Conservation (phyloP, 2,329 filamentous ascomycete species). For the Aspergillus carbonarius region DNA sequence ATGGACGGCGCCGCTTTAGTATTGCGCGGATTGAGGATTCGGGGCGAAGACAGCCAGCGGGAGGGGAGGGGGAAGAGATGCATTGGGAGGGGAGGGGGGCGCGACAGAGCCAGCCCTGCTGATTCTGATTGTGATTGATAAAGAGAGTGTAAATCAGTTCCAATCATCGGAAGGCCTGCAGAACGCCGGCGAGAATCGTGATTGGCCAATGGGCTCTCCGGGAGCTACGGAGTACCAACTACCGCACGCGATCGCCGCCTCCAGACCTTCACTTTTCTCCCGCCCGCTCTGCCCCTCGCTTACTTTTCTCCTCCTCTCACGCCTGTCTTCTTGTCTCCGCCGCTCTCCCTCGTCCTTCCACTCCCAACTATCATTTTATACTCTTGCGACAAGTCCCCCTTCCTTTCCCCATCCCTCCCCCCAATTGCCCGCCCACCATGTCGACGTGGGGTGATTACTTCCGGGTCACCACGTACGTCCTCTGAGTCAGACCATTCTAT, state of each 20-base stretch:
- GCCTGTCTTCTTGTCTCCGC: not conserved
- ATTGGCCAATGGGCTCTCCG: constrained; percentile 11
- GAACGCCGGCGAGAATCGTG: not conserved
- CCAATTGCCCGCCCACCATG: constrained; percentile 53
- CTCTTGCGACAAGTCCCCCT: not conserved
- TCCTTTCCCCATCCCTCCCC: not conserved
- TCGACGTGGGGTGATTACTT: constrained; percentile 85
- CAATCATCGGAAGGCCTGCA: not conserved
- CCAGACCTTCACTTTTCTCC: constrained; percentile 5
- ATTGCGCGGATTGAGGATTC: constrained; percentile 9
- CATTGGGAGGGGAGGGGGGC: too few species aligned
- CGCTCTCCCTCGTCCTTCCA: not conserved
- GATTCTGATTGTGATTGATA: too few species aligned
- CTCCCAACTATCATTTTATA: not conserved
- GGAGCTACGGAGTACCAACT: constrained; percentile 14
- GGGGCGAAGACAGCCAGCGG: constrained; percentile 20
- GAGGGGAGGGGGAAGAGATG: constrained; percentile 16
- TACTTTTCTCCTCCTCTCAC: constrained; percentile 1
- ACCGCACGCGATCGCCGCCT: not conserved
- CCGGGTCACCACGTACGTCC: constrained; percentile 73
- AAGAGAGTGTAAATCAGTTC: not conserved
- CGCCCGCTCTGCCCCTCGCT: not conserved
- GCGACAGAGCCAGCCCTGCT: not conserved
- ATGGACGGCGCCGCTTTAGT: not conserved
- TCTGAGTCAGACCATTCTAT: not conserved